Conservation (phyloP, 2,329 filamentous ascomycete genomes). For the Aspergillus proliferans region DNA sequence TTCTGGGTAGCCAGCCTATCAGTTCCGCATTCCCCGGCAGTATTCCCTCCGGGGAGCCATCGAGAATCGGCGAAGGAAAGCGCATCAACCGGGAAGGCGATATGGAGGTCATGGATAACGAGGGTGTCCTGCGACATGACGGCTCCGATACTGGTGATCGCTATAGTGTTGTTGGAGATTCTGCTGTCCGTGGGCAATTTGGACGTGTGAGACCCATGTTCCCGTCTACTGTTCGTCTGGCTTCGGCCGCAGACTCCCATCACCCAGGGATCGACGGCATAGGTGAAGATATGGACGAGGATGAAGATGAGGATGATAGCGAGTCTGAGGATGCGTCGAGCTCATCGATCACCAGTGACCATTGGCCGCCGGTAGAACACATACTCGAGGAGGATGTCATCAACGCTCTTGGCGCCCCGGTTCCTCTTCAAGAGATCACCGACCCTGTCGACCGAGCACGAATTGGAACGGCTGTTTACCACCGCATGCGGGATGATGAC, state of each 20-base stretch:
- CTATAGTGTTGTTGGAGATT: slow-evolving; percentile 53
- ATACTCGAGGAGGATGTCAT: slow-evolving; percentile 37
- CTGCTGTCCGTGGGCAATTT: slow-evolving; percentile 33
- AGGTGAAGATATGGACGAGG: slow-evolving; percentile 13
- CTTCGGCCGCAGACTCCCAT: slow-evolving; percentile 8
- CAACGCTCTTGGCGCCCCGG: slow-evolving; percentile 36
- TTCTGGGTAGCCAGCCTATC: slow-evolving; percentile 67
- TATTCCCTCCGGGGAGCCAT: slow-evolving; percentile 58
- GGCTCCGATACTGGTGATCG: slow-evolving; percentile 55
- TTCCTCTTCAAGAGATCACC: slow-evolving; percentile 37
- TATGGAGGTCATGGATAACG: slow-evolving; percentile 56
- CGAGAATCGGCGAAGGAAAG: slow-evolving; percentile 62
- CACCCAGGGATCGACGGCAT: slow-evolving; percentile 9
- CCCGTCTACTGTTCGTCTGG: slow-evolving; percentile 22
- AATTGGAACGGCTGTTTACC: slow-evolving; percentile 32
- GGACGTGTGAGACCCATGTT: slow-evolving; percentile 28
- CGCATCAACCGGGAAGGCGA: slow-evolving; percentile 57
- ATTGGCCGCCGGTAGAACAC: slow-evolving; percentile 36
- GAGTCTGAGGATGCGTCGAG: slow-evolving; percentile 19
- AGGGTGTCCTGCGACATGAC: slow-evolving; percentile 55
- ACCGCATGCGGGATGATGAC: slow-evolving; percentile 35
- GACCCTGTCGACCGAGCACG: slow-evolving; percentile 37
- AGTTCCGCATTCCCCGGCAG: slow-evolving; percentile 70
- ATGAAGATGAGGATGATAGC: slow-evolving; percentile 17
- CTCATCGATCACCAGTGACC: slow-evolving; percentile 23